These are phyloP conservation scores for Phytopythium aichiense DNA, from an alignment of 352 stramenopile genomes.

Conservation along the genomic window DNA sequence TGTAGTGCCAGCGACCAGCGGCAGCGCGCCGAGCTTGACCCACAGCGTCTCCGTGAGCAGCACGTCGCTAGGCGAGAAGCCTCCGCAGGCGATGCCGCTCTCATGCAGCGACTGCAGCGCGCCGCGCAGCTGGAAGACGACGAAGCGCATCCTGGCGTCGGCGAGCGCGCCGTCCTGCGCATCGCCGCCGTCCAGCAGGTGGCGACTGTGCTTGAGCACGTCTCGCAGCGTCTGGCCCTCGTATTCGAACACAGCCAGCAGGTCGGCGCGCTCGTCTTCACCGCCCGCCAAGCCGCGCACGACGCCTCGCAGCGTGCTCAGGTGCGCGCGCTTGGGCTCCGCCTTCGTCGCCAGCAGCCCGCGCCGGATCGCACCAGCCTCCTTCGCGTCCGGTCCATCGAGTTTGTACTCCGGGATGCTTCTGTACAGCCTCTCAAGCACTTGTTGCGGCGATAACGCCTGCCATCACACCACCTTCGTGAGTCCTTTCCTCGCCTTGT, in stretches of 20 bases:
- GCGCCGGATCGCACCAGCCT: neutral
- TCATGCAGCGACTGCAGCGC: slow-evolving; percentile 45
- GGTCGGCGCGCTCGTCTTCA: neutral
- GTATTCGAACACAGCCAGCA: slow-evolving; percentile 65
- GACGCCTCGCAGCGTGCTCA: slow-evolving; percentile 37
- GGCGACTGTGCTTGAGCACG: slow-evolving; percentile 68
- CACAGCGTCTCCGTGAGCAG: slow-evolving; percentile 47
- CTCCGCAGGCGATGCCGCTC: slow-evolving; percentile 29
- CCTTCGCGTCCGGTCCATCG: neutral
- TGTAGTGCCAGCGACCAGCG: slow-evolving; percentile 7
- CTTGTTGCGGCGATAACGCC: slow-evolving; percentile 16
- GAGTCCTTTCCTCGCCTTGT: too few relatives aligned
- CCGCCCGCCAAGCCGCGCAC: slow-evolving; percentile 6
- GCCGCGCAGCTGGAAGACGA: slow-evolving; percentile 59
- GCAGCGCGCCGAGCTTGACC: slow-evolving; percentile 41
- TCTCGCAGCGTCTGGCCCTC: slow-evolving; percentile 59
- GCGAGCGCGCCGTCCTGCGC: slow-evolving; percentile 19
- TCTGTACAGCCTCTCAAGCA: slow-evolving; percentile 46
- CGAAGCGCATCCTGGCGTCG: slow-evolving; percentile 62
- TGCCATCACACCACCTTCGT: neutral
- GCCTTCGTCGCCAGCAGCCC: slow-evolving; percentile 25
- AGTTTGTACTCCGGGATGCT: slow-evolving; percentile 39
- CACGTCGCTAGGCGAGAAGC: slow-evolving; percentile 38
- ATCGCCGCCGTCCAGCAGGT: slow-evolving; percentile 33
- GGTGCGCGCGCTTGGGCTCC: slow-evolving; percentile 18